Conservation (phyloP, 2,329 filamentous ascomycete species). For the Myriosclerotinia duriaeana region DNA sequence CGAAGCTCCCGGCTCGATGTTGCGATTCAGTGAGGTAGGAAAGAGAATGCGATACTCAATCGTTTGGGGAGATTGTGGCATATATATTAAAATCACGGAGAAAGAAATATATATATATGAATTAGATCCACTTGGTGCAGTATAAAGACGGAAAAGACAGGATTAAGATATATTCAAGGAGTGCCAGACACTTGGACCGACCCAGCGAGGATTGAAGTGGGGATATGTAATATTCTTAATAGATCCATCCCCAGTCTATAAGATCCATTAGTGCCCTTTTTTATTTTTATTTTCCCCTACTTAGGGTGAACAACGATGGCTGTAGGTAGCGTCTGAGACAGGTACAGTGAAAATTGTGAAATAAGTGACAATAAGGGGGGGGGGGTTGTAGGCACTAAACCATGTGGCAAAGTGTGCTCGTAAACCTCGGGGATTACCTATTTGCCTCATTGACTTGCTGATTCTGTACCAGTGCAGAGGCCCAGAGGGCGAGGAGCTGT, state of each 20-base stretch:
- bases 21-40: constrained; percentile 24
- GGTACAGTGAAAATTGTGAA: constrained; percentile 22
- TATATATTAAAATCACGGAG: constrained; percentile 22
- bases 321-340: constrained; percentile 36
- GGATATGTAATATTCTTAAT: constrained; percentile 29
- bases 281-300: constrained; percentile 5
- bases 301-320: constrained; percentile 28
- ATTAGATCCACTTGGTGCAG: constrained; percentile 29
- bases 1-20: constrained; percentile 30
- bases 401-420: background rate
- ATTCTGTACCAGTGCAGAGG: background rate
- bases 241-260: constrained; percentile 29
- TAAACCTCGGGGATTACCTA: background rate
- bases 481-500: background rate
- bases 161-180: constrained; percentile 32
- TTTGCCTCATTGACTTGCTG: constrained; percentile 13
- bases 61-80: constrained; percentile 13
- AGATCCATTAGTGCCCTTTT: constrained; percentile 24
- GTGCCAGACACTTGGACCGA: constrained; percentile 30
- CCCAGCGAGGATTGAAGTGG: constrained; percentile 27
- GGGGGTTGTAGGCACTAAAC: constrained; percentile 10
- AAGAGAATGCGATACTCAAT: constrained; percentile 20
- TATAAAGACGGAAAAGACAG: constrained; percentile 25
- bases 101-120: constrained; percentile 26
- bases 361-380: background rate